phyloP scores from a whole-genome alignment of 192 early-diverging fungal genomes.

The Gamsiella multidivaricata region DNA sequence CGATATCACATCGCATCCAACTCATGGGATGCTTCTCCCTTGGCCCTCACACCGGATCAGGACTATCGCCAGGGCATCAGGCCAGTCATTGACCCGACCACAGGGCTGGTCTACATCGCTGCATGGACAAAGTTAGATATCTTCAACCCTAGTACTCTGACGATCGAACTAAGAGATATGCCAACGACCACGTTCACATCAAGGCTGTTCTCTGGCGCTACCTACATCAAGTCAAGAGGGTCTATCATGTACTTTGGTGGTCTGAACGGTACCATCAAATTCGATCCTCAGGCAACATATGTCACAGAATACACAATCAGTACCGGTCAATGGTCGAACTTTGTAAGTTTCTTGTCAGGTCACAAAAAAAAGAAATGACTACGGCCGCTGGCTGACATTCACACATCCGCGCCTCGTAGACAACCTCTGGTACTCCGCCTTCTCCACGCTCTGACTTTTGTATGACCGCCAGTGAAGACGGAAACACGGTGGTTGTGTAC shows the following conservation, averaged over 20 bases:
- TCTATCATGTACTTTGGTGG: slow-evolving; percentile 46
- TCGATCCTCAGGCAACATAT: slow-evolving; percentile 15
- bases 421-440: slow-evolving; percentile 17
- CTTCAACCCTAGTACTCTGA: neutral
- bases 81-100: slow-evolving; percentile 20
- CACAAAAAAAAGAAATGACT: neutral
- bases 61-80: slow-evolving; percentile 18
- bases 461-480: slow-evolving; percentile 32
- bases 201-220: slow-evolving; percentile 16
- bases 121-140: slow-evolving; percentile 15
- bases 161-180: neutral
- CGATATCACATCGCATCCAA: slow-evolving; percentile 11
- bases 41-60: neutral
- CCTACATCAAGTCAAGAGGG: slow-evolving; percentile 7
- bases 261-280: neutral
- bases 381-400: no score
- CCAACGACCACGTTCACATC: slow-evolving; percentile 10
- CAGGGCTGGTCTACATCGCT: slow-evolving; percentile 13
- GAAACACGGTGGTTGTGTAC: slow-evolving; percentile 29
- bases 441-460: slow-evolving; percentile 32
- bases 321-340: slow-evolving; percentile 21
- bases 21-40: neutral
- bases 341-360: slow-evolving; percentile 23
- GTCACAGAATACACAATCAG: slow-evolving; percentile 25
- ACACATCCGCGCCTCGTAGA: neutral